Evolutionary conservation across 2,329 filamentous ascomycete species (phyloP).

Genomic region (Cordyceps militaris): DNA sequence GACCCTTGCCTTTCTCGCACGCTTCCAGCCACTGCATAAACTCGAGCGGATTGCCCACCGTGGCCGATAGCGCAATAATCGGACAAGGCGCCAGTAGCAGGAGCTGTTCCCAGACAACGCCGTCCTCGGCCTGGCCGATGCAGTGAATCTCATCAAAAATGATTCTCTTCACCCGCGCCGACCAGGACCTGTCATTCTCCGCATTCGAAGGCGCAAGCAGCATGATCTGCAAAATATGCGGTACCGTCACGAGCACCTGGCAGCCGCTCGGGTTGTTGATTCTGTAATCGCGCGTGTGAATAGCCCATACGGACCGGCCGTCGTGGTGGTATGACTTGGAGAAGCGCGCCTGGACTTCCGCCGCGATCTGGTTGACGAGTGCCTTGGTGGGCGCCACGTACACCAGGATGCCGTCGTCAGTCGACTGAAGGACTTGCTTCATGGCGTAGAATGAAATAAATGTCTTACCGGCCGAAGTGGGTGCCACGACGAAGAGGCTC

Average conservation of each 20-base stretch:
- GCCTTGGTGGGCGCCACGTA: conserved; percentile 80
- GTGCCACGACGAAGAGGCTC: conserved; percentile 68
- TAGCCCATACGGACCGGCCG: conserved; percentile 67
- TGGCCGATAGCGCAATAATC: conserved; percentile 73
- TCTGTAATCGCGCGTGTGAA: conserved; percentile 68
- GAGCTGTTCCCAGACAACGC: conserved; percentile 72
- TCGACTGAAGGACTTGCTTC: conserved; percentile 62
- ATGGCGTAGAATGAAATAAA: conserved; percentile 83
- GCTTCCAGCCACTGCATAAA: conserved; percentile 62
- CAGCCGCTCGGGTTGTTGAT: conserved; percentile 68
- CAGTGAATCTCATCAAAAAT: conserved; percentile 81
- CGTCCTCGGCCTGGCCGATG: conserved; percentile 70
- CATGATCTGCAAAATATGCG: conserved; percentile 75
- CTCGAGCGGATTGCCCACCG: conserved; percentile 66
- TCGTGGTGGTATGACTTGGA: conserved; percentile 55
- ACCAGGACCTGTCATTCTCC: conserved; percentile 48
- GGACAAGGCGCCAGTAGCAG: conserved; percentile 67
- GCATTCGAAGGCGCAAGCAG: conserved; percentile 60
- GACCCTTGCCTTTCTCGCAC: conserved; percentile 57
- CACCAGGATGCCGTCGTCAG: conserved; percentile 63
- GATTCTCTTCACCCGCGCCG: conserved; percentile 61
- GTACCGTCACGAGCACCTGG: conserved; percentile 71
- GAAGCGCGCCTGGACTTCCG: conserved; percentile 69
- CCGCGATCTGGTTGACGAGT: conserved; percentile 75
- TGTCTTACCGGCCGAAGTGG: conserved; percentile 73